A percentile compares a stretch with the other conserved stretches of the same genome.
Conservation (phyloP, 371 early-diverging fungal genomes). For the Blakeslea trispora region DNA sequence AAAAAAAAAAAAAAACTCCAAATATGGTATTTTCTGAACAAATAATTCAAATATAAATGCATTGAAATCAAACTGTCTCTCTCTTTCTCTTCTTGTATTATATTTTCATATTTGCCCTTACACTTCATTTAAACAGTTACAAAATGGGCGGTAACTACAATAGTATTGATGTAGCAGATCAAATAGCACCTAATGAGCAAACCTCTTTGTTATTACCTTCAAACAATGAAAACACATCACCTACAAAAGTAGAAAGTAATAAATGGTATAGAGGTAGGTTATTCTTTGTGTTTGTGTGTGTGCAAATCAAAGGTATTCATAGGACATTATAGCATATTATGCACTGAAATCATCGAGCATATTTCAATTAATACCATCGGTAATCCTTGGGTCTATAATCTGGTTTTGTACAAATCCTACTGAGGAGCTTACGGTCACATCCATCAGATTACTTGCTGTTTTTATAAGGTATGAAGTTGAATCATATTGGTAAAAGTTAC, state of each 20-base stretch:
- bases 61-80: too few species aligned
- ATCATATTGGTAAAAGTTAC: neutral
- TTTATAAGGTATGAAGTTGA: conserved; percentile 40
- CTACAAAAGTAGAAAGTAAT: neutral
- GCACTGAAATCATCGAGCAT: neutral
- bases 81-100: too few species aligned
- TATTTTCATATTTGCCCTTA: too few species aligned
- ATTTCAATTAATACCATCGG: conserved; percentile 27
- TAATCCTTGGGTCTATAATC: conserved; percentile 34
- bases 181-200: conserved; percentile 5
- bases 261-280: neutral
- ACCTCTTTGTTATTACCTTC: conserved; percentile 12
- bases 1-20: too few species aligned
- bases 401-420: conserved; percentile 45
- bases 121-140: too few species aligned
- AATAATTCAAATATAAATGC: too few species aligned
- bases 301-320: neutral
- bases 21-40: too few species aligned
- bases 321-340: conserved; percentile 4
- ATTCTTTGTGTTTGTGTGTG: too few species aligned
- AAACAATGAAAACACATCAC: conserved; percentile 1
- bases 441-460: conserved; percentile 49
- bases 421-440: conserved; percentile 44
- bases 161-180: too few species aligned
- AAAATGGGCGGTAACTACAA: too few species aligned